These are phyloP conservation scores for Tricholoma saponaceum DNA, from an alignment of 768 basidiomycete species.

Conservation along the genomic window DNA sequence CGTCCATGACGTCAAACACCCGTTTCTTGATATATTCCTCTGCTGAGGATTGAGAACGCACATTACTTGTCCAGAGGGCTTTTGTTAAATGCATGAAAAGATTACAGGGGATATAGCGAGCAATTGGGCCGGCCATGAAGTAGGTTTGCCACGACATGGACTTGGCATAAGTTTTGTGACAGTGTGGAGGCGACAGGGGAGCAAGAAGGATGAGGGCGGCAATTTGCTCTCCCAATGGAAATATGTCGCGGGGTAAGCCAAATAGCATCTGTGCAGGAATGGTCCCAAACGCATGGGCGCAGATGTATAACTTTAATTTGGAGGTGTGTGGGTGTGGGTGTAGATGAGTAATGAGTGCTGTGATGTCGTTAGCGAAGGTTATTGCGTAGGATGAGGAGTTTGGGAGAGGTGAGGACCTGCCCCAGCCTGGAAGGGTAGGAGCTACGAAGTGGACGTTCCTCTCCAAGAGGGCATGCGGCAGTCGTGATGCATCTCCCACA, in stretches of 20 bases:
- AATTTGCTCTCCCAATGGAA: conserved; percentile 45
- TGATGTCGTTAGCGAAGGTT: conserved; percentile 40
- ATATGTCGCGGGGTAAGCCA: conserved; percentile 44
- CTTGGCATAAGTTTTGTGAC: conserved; percentile 41
- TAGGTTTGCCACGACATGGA: conserved; percentile 45
- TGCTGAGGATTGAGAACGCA: conserved; percentile 35
- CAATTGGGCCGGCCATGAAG: conserved; percentile 40
- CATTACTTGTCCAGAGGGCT: conserved; percentile 25
- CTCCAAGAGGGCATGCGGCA: conserved; percentile 30
- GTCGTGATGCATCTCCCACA: conserved; percentile 37
- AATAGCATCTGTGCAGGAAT: conserved; percentile 54
- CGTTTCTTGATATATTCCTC: conserved; percentile 34
- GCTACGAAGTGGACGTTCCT: conserved; percentile 42
- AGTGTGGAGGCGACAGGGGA: conserved; percentile 43
- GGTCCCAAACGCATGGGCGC: conserved; percentile 53
- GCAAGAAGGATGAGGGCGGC: conserved; percentile 44
- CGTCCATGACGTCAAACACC: conserved; percentile 32
- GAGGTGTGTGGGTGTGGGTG: conserved; percentile 44
- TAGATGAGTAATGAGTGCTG: conserved; percentile 44
- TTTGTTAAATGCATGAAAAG: conserved; percentile 29
- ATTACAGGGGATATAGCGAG: conserved; percentile 38
- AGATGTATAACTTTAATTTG: conserved; percentile 43
- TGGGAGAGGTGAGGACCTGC: conserved; percentile 41
- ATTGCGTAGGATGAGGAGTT: conserved; percentile 32
- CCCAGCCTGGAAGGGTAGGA: conserved; percentile 59